Evolutionary conservation across 306 rosid species (phyloP).

Genomic region (Cucumis melo): DNA sequence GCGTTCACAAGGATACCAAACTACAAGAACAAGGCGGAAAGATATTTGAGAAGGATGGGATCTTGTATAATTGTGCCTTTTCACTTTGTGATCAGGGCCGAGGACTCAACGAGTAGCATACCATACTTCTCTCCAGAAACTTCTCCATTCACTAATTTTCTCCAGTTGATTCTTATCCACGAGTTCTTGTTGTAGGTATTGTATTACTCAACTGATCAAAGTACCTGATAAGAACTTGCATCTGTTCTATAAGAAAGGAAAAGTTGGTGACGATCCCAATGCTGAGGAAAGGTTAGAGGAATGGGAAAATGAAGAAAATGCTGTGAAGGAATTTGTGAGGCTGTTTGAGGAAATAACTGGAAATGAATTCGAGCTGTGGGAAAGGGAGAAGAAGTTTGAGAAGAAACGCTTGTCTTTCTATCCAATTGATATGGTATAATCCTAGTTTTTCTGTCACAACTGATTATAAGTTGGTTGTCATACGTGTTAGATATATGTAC

Average conservation of each 20-base stretch:
- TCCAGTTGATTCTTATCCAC: slow-evolving; percentile 1
- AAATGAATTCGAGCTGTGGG: slow-evolving; percentile 73
- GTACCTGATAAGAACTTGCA: slow-evolving; percentile 42
- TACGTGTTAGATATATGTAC: neutral
- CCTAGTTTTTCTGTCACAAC: neutral
- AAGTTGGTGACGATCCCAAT: slow-evolving; percentile 62
- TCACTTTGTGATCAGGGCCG: slow-evolving; percentile 58
- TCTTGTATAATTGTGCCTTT: slow-evolving; percentile 70
- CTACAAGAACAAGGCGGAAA: slow-evolving; percentile 57
- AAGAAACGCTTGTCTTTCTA: slow-evolving; percentile 59
- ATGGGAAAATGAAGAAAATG: slow-evolving; percentile 28
- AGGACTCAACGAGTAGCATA: slow-evolving; percentile 56
- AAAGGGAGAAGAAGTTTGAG: slow-evolving; percentile 61
- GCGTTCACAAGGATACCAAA: slow-evolving; percentile 54
- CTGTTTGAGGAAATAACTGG: slow-evolving; percentile 71
- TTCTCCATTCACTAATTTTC: neutral
- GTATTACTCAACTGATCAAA: slow-evolving; percentile 51
- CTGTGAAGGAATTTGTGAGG: slow-evolving; percentile 50
- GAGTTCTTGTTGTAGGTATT: slow-evolving; percentile 38
- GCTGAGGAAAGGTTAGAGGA: slow-evolving; percentile 71
- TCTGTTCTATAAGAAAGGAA: slow-evolving; percentile 61
- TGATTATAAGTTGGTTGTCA: neutral
- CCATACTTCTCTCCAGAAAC: neutral
- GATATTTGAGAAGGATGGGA: slow-evolving; percentile 53
- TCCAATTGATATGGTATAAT: slow-evolving; percentile 67